Evolutionary conservation across 352 stramenopile species (phyloP).

Genomic region (Pythium apleroticum): DNA sequence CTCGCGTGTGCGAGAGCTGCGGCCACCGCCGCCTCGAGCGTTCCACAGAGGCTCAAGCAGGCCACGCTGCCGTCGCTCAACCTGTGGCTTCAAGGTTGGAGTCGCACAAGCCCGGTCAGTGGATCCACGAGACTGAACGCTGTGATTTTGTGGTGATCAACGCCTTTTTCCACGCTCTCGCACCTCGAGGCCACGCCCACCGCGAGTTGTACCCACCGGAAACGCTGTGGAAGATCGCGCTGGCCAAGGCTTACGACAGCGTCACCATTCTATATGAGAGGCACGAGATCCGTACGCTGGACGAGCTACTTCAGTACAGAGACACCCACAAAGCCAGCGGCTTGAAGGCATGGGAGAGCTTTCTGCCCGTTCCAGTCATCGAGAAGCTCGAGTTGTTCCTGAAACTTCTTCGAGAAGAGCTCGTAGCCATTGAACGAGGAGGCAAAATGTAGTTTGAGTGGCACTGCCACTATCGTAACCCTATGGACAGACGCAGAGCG

Average conservation of each 20-base stretch:
- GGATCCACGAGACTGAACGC: constrained; percentile 28
- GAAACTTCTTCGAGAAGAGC: constrained; percentile 13
- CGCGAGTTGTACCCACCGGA: constrained; percentile 23
- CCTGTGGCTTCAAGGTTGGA: neutral
- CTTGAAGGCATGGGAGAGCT: constrained; percentile 2
- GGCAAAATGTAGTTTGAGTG: neutral
- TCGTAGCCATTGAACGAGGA: constrained; percentile 5
- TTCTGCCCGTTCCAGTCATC: constrained; percentile 26
- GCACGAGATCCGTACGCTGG: constrained; percentile 32
- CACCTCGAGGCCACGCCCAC: constrained; percentile 39
- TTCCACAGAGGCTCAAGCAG: constrained; percentile 29
- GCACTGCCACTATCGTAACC: too few species aligned
- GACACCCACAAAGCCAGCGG: neutral
- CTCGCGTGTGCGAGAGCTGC: constrained; percentile 30
- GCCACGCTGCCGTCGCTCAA: constrained; percentile 11
- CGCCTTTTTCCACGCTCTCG: constrained; percentile 44
- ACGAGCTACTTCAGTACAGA: constrained; percentile 29
- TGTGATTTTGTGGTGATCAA: constrained; percentile 49
- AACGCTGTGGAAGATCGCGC: constrained; percentile 41
- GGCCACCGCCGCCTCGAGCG: constrained; percentile 34
- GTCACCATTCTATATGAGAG: constrained; percentile 34
- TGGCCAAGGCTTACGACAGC: constrained; percentile 32
- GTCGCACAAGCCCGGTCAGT: neutral
- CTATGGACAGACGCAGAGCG: constrained; percentile 45
- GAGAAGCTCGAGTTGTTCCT: constrained; percentile 34